phyloP scores from a whole-genome alignment of 768 basidiomycete genomes.

The Psilocybe azurescens region DNA sequence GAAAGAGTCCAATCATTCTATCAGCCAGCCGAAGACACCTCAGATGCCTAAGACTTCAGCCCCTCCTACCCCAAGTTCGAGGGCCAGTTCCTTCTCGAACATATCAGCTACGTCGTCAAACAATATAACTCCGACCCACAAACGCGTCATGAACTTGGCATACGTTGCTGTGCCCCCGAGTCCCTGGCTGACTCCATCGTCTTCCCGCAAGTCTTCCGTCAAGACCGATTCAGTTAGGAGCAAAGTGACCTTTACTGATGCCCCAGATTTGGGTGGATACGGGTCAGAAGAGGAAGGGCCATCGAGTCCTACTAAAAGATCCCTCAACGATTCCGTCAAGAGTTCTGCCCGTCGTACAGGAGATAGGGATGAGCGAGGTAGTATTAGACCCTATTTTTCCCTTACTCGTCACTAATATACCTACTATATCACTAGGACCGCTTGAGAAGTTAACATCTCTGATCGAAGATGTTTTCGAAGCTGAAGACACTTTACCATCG shows the following conservation, averaged over 20 bases:
- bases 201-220: constrained; percentile 35
- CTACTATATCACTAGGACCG: constrained; percentile 47
- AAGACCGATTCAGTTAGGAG: constrained; percentile 29
- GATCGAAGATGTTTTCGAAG: constrained; percentile 88
- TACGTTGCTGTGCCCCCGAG: constrained; percentile 53
- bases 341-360: constrained; percentile 67
- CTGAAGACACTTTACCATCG: constrained; percentile 62
- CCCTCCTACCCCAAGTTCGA: constrained; percentile 36
- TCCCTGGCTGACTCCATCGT: constrained; percentile 50
- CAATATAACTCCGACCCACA: constrained; percentile 35
- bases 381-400: constrained; percentile 15
- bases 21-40: constrained; percentile 15
- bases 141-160: constrained; percentile 43
- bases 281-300: constrained; percentile 55
- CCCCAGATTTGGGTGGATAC: constrained; percentile 60
- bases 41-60: constrained; percentile 25
- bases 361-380: constrained; percentile 80
- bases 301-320: constrained; percentile 36
- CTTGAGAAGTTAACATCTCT: constrained; percentile 78
- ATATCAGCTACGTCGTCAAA: constrained; percentile 19
- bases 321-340: constrained; percentile 41
- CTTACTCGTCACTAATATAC: neutral
- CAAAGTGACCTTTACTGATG: constrained; percentile 32
- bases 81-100: constrained; percentile 25
- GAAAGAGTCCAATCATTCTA: constrained; percentile 26